A percentile compares a stretch with the other conserved stretches of the same genome.
These are phyloP conservation scores for Suillus tomentosus DNA, from an alignment of 768 basidiomycete genomes.

Conservation along the genomic window DNA sequence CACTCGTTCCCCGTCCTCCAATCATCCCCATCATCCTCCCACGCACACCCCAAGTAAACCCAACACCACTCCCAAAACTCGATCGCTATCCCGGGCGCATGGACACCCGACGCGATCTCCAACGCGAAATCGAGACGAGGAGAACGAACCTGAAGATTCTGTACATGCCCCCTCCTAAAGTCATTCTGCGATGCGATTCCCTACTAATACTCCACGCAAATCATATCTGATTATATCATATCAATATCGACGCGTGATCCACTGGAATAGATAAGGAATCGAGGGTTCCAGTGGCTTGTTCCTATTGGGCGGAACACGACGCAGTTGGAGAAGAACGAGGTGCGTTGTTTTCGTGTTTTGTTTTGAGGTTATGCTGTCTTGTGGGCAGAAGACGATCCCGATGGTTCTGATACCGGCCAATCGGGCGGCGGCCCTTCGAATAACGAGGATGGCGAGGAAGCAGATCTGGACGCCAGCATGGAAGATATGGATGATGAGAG, in stretches of 20 bases:
- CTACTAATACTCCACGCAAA: neutral
- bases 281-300: slow-evolving; percentile 69
- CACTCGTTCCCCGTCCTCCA: slow-evolving; percentile 60
- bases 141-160: slow-evolving; percentile 73
- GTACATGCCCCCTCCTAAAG: slow-evolving; percentile 39
- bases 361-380: neutral
- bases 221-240: too few species aligned
- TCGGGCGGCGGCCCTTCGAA: slow-evolving; percentile 29
- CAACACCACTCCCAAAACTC: slow-evolving; percentile 52
- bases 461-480: slow-evolving; percentile 38
- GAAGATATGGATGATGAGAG: slow-evolving; percentile 44
- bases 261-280: slow-evolving; percentile 57
- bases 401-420: slow-evolving; percentile 19
- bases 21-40: slow-evolving; percentile 69
- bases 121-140: slow-evolving; percentile 82
- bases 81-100: slow-evolving; percentile 57
- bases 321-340: slow-evolving; percentile 82
- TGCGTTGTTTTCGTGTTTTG: slow-evolving; percentile 33
- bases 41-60: slow-evolving; percentile 63
- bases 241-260: neutral
- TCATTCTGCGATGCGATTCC: neutral
- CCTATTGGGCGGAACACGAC: slow-evolving; percentile 75
- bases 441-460: slow-evolving; percentile 34
- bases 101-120: slow-evolving; percentile 65
- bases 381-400: slow-evolving; percentile 39